Percentiles rank a stretch among this genome's conserved stretches.
phyloP scores from a whole-genome alignment of 306 rosid species.

The Rosa persica region DNA sequence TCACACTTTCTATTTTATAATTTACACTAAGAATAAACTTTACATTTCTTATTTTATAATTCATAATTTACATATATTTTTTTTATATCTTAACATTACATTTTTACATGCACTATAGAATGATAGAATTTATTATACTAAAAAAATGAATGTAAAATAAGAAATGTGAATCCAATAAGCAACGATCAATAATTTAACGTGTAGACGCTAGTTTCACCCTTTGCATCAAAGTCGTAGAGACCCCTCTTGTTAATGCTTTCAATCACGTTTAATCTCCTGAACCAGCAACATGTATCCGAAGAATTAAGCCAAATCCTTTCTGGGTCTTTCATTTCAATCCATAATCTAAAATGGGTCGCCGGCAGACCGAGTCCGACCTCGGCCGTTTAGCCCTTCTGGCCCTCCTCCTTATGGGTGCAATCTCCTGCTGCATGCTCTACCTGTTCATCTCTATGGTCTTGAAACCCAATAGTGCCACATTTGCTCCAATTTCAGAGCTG shows the following conservation, averaged over 20 bases:
- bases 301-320: conserved; percentile 17
- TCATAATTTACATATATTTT: too few relatives aligned
- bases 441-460: conserved; percentile 34
- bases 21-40: too few relatives aligned
- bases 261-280: background rate
- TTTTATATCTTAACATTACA: too few relatives aligned
- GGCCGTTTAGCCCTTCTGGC: conserved; percentile 45
- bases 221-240: too few relatives aligned
- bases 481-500: conserved; percentile 19
- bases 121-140: too few relatives aligned
- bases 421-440: conserved; percentile 57
- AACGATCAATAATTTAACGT: background rate
- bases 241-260: background rate
- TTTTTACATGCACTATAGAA: too few relatives aligned
- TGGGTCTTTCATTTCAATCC: conserved; percentile 19
- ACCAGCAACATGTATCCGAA: background rate
- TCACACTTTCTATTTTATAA: too few relatives aligned
- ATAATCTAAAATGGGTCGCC: conserved; percentile 60
- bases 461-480: background rate
- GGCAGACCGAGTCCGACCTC: conserved; percentile 52
- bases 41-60: too few relatives aligned
- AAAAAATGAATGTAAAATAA: too few relatives aligned
- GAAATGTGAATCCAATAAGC: too few relatives aligned
- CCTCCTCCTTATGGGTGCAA: conserved; percentile 50
- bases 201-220: background rate